Evolutionary conservation across 345 rosid species (phyloP).

Genomic region (Hibiscus syriacus): DNA sequence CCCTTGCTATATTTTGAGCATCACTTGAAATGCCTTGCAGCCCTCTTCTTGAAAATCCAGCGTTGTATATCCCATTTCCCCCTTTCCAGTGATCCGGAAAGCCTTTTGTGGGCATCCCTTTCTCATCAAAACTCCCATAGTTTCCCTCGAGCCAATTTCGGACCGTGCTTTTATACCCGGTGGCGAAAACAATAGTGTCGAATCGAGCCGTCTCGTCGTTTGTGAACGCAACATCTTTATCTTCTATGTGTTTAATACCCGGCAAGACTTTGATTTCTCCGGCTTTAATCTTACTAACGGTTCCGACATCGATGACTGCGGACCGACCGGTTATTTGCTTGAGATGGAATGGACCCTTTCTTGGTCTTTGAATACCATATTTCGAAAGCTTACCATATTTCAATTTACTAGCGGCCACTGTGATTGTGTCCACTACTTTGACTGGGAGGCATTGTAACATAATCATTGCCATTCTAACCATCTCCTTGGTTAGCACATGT

Average conservation of each 20-base stretch:
- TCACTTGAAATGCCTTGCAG: constrained; percentile 27
- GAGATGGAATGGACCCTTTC: background rate
- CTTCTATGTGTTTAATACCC: background rate
- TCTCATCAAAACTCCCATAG: background rate
- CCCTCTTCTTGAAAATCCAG: constrained; percentile 32
- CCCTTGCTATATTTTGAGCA: constrained; percentile 25
- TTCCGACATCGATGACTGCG: background rate
- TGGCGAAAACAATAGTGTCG: constrained; percentile 5
- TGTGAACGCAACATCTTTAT: background rate
- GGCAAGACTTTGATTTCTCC: constrained; percentile 1
- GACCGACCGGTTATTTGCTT: background rate
- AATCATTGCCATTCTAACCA: background rate
- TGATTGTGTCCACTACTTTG: background rate
- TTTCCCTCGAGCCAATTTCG: constrained; percentile 6
- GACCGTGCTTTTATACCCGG: constrained; percentile 12
- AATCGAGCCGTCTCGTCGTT: background rate
- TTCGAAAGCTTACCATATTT: background rate
- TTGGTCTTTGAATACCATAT: background rate
- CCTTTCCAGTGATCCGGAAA: constrained; percentile 3
- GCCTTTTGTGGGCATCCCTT: constrained; percentile 7
- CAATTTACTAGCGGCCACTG: background rate
- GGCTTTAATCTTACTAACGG: background rate
- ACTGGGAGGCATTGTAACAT: background rate
- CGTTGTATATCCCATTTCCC: constrained; percentile 29
- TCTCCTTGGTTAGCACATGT: background rate